These are phyloP conservation scores for Elongisporangium undulatum DNA, from an alignment of 352 stramenopile species.

Conservation along the genomic window DNA sequence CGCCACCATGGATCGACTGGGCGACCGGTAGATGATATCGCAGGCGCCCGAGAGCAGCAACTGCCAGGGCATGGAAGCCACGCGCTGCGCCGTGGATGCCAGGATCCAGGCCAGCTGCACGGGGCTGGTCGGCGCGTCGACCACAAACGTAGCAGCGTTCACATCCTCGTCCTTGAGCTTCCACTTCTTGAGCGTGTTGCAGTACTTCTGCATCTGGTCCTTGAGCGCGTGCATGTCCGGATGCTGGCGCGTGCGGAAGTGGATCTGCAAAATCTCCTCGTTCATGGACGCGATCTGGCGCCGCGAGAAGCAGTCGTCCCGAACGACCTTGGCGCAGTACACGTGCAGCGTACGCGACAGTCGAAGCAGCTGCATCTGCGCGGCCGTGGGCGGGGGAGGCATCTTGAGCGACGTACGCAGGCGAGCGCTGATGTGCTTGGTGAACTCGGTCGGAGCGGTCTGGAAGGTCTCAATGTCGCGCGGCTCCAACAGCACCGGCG, in stretches of 20 bases:
- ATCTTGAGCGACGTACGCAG: slow-evolving; percentile 57
- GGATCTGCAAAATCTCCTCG: slow-evolving; percentile 75
- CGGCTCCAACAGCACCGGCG: slow-evolving; percentile 56
- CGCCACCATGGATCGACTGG: slow-evolving; percentile 15
- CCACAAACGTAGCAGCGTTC: slow-evolving; percentile 45
- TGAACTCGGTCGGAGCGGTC: slow-evolving; percentile 59
- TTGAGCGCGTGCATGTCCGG: slow-evolving; percentile 68
- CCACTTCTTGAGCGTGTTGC: slow-evolving; percentile 50
- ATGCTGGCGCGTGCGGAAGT: slow-evolving; percentile 68
- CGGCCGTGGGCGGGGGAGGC: slow-evolving; percentile 39
- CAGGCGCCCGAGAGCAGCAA: slow-evolving; percentile 43
- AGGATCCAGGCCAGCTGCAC: slow-evolving; percentile 44
- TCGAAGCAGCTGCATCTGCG: slow-evolving; percentile 62
- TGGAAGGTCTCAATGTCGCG: slow-evolving; percentile 53
- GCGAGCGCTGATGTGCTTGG: slow-evolving; percentile 53
- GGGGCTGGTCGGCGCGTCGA: slow-evolving; percentile 34
- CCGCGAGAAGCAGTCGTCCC: slow-evolving; percentile 66
- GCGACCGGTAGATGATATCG: slow-evolving; percentile 47
- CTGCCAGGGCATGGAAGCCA: slow-evolving; percentile 30
- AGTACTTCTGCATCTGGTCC: slow-evolving; percentile 61
- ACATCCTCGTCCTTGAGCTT: slow-evolving; percentile 66
- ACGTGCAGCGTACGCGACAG: slow-evolving; percentile 69
- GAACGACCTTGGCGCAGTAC: slow-evolving; percentile 58
- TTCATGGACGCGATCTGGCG: slow-evolving; percentile 77
- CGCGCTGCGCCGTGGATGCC: slow-evolving; percentile 30